Conservation (phyloP, 2,329 filamentous ascomycete genomes). For the Apiospora kogelbergensis region DNA sequence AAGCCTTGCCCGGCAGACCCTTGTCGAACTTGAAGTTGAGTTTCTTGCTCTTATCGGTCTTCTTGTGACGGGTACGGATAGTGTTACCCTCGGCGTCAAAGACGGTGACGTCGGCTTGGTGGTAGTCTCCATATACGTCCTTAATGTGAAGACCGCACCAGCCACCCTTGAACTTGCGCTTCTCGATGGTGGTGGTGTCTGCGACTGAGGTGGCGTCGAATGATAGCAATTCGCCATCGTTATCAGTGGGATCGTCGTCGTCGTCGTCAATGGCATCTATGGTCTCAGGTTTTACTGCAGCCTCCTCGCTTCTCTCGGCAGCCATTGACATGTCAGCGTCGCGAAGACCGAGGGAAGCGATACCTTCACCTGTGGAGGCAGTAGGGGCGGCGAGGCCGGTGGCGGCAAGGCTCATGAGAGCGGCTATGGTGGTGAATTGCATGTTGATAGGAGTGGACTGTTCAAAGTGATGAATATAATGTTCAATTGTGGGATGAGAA, state of each 20-base stretch:
- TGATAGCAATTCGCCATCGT: background rate
- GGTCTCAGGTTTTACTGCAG: background rate
- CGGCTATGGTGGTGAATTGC: background rate
- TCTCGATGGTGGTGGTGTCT: background rate
- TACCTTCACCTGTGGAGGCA: background rate
- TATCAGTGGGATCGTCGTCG: background rate
- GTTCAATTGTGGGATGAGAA: background rate
- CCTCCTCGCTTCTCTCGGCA: background rate
- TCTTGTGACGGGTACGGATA: background rate
- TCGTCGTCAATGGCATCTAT: background rate
- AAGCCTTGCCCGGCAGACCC: background rate
- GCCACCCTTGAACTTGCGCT: background rate
- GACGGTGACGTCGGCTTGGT: background rate
- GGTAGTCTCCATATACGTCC: background rate
- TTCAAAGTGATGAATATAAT: background rate
- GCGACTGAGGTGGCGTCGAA: background rate
- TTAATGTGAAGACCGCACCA: background rate
- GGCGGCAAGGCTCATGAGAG: slow-evolving; percentile 5
- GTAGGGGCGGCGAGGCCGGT: slow-evolving; percentile 6
- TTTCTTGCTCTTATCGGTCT: background rate
- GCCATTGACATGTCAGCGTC: background rate
- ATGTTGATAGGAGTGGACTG: background rate
- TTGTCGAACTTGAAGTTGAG: background rate
- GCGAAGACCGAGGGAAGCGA: background rate
- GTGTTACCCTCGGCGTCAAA: background rate